Percentiles rank a stretch among this genome's conserved stretches.
Evolutionary conservation across 164 flowering plant species (phyloP).

Genomic region (Akebia trifoliata): DNA sequence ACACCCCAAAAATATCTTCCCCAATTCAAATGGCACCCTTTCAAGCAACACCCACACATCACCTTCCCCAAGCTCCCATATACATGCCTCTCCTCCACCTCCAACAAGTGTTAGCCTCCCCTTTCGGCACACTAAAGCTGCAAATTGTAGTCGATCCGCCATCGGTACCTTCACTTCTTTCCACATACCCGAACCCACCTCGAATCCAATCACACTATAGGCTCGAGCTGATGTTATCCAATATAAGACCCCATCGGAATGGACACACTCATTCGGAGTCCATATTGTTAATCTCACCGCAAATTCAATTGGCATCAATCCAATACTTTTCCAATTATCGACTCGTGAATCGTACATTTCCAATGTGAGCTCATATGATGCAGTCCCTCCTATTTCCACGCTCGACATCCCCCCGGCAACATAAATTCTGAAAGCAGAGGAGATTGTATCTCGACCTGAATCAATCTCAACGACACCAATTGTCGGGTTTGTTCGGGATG

Average conservation of each 20-base stretch:
- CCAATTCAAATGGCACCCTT: constrained; percentile 44
- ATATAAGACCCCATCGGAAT: constrained; percentile 36
- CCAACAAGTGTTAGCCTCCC: constrained; percentile 43
- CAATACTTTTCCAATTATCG: constrained; percentile 36
- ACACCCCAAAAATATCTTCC: constrained; percentile 27
- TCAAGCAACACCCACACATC: constrained; percentile 38
- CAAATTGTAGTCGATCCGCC: constrained; percentile 53
- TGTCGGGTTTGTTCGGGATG: constrained; percentile 46
- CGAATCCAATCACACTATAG: constrained; percentile 45
- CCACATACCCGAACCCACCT: constrained; percentile 35
- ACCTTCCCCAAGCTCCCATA: constrained; percentile 50
- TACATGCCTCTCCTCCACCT: constrained; percentile 34
- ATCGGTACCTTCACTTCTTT: constrained; percentile 48
- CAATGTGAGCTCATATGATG: constrained; percentile 45
- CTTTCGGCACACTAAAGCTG: constrained; percentile 33
- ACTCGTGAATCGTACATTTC: constrained; percentile 47
- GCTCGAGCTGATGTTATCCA: constrained; percentile 74
- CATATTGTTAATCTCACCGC: constrained; percentile 64
- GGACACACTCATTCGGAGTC: constrained; percentile 59
- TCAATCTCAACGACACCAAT: constrained; percentile 27
- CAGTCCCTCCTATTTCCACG: constrained; percentile 27
- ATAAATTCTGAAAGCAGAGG: constrained; percentile 38
- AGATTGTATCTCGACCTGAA: background rate
- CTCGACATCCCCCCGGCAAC: constrained; percentile 63
- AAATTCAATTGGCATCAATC: constrained; percentile 41